Base-by-base conservation (phyloP, 306 rosid species). In the Rubus idaeus region DNA sequence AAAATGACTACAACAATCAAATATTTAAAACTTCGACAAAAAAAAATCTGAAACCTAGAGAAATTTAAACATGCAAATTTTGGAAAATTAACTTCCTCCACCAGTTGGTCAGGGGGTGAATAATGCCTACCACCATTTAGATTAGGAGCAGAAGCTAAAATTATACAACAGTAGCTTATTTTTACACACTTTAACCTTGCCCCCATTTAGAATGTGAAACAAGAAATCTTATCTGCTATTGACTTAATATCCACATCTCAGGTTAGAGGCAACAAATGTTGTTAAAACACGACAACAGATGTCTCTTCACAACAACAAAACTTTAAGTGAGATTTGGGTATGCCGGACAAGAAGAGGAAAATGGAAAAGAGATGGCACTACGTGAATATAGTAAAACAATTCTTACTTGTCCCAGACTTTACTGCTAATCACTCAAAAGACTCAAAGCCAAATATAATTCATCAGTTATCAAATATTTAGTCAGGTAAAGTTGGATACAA, bases 171-270 rank as follows among this genome's bases (percentile, higher is more conserved):
- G 39, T 45, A 68, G 10, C 37, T 63, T 63, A 75, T 17, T 79
- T 26, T 75, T 53, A 74, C 83, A 77, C 58, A 80, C 78, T 86
- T 86, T 86, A 76, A 78, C 81, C 74, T 74, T 75, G 75, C 50
- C 88, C 75, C 70, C 80, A 73, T 86, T 77, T 82, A 76, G 82
- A 65, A 62, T 26, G 52, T 51, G 67, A 74, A 75, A 79, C 64
- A 58, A 80, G 66, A 62, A 74, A 55, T 39, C 68, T 69, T 51
- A 46, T 39, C 39, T 18, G 67, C 52, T 41, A 12, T 56, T 69
- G 18, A 63, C 18, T 46, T 46, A 35, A 41, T 51, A 62, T 41
- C 76, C 73, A 74, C 9, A 62, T 52, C 70, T 44, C 45, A 68
- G 52, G 30, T 41, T 41, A 37, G 8, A 60, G 69, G 42, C 72